These are phyloP conservation scores for Suhomyces ambrosiae DNA, from an alignment of 1,139 yeast genomes.

Conservation along the genomic window DNA sequence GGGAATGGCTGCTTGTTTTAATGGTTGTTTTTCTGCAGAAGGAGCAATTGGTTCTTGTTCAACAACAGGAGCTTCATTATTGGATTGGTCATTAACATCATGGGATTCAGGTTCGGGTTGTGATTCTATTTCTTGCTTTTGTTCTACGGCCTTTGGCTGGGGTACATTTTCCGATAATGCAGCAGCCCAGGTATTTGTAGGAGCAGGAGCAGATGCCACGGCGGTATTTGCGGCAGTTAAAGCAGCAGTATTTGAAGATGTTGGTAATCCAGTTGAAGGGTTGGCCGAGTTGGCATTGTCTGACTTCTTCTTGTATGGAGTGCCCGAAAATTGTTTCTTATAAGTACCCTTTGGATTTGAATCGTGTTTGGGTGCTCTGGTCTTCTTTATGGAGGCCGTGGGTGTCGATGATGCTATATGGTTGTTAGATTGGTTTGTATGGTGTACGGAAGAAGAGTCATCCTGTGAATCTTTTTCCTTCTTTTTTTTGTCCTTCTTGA, in stretches of 20 bases:
- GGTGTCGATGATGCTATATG: slow-evolving; percentile 13
- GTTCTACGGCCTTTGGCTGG: slow-evolving; percentile 18
- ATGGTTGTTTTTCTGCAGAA: slow-evolving; percentile 25
- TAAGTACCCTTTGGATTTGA: slow-evolving; percentile 10
- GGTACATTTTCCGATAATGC: slow-evolving; percentile 44
- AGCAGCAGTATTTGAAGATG: slow-evolving; percentile 10
- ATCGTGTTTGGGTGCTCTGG: slow-evolving; percentile 12
- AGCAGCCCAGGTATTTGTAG: slow-evolving; percentile 52
- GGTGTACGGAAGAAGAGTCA: slow-evolving; percentile 8
- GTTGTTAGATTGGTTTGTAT: slow-evolving; percentile 5
- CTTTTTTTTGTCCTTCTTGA: slow-evolving; percentile 52
- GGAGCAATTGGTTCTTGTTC: slow-evolving; percentile 18
- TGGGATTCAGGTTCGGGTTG: slow-evolving; percentile 15
- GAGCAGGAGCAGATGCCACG: slow-evolving; percentile 13
- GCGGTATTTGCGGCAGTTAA: slow-evolving; percentile 19
- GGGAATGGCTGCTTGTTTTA: slow-evolving; percentile 35
- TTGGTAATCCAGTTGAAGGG: slow-evolving; percentile 8
- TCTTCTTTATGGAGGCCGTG: slow-evolving; percentile 12
- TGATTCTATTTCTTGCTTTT: slow-evolving; percentile 18
- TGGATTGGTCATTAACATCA: slow-evolving; percentile 15
- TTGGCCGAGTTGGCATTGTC: slow-evolving; percentile 9
- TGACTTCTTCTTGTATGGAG: slow-evolving; percentile 14
- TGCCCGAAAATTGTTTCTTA: slow-evolving; percentile 12
- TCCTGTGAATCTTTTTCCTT: slow-evolving; percentile 24
- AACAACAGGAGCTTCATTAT: slow-evolving; percentile 12